Base-by-base conservation (phyloP, 202 grass and related monocot species). In the Panicum hallii region DNA sequence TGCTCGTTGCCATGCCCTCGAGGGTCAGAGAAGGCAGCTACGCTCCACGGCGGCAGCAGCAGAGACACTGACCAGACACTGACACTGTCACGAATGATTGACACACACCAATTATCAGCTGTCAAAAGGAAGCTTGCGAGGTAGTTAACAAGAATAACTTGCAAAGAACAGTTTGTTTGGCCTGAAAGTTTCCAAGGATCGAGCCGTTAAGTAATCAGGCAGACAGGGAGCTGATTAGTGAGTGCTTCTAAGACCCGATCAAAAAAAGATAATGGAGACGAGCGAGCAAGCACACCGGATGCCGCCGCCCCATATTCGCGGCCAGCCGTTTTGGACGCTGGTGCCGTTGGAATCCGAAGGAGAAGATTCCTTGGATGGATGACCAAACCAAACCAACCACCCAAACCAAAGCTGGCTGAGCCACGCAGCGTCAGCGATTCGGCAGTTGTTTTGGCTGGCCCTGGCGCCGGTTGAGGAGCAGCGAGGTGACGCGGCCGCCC, bases 341-440 rank as follows among this genome's bases (percentile, higher is more conserved):
- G 7, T 69, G 81, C n/a, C 68, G 57, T 43, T 17, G 83, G 88
- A 86, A 90, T 90, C 83, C 73, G 54, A 58, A 46, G 64, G 42
- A 67, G 19, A 60, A 78, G 77, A 77, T 85, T 63, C 78, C 70
- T 63, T 23, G 41, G 23, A 26, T 22, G 49, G 17, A 46, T 46
- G 9, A 46, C 44, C 50, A 6, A 17, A 52, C 70, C 42, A 62
- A 17, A 63, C 70, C 42, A 62, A 61, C 15, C 45, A 58, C 4
- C 8, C 3, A 10, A 58, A 5, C 46, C 3, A 4, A 38, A 3
- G 36, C 36, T 32, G 32, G 32, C 32, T 32, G 32, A 34, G 30
- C 11, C 63, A 47, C 34, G 42, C 13, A 20, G 32, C 36, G 36
- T 23, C 13, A 20, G 32, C 36, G 36, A 38, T 38, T 38, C 36